Conservation (phyloP, 495 filamentous ascomycete species). For the Lentithecium fluviatile region DNA sequence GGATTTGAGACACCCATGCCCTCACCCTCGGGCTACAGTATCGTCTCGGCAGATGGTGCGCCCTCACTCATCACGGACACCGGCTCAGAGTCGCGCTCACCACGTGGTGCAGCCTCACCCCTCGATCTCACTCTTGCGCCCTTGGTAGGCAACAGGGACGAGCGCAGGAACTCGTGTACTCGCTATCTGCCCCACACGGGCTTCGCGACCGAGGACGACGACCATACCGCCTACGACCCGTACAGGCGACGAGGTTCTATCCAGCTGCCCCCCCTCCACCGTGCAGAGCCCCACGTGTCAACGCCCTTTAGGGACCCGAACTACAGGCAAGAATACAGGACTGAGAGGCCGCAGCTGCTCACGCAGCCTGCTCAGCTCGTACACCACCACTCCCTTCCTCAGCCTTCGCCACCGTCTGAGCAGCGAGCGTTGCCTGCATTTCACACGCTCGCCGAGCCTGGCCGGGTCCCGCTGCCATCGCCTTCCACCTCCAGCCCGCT, state of each 20-base stretch:
- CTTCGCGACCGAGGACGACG: slow-evolving; percentile 35
- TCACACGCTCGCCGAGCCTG: slow-evolving; percentile 26
- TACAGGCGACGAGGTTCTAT: slow-evolving; percentile 27
- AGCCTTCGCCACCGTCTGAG: slow-evolving; percentile 9
- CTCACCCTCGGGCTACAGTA: slow-evolving; percentile 63
- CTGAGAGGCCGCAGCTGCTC: slow-evolving; percentile 27
- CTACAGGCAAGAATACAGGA: slow-evolving; percentile 21
- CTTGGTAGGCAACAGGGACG: slow-evolving; percentile 33
- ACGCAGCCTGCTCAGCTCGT: slow-evolving; percentile 27
- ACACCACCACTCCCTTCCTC: slow-evolving; percentile 23
- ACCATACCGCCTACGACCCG: slow-evolving; percentile 25
- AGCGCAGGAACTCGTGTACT: slow-evolving; percentile 34
- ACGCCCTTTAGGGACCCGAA: slow-evolving; percentile 25
- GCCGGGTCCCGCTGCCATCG: slow-evolving; percentile 12
- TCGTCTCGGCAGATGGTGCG: slow-evolving; percentile 60
- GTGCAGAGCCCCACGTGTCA: slow-evolving; percentile 5
- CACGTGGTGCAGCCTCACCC: slow-evolving; percentile 36
- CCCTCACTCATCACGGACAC: slow-evolving; percentile 72
- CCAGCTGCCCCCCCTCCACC: slow-evolving; percentile 31
- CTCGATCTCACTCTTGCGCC: slow-evolving; percentile 41
- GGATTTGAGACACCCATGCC: slow-evolving; percentile 62
- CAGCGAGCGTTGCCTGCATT: slow-evolving; percentile 26
- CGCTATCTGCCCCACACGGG: slow-evolving; percentile 32
- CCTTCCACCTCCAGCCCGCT: slow-evolving; percentile 10
- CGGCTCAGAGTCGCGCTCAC: slow-evolving; percentile 56